Evolutionary conservation across 2,329 filamentous ascomycete genomes (phyloP).

Genomic region (Xylariaceae sp.): DNA sequence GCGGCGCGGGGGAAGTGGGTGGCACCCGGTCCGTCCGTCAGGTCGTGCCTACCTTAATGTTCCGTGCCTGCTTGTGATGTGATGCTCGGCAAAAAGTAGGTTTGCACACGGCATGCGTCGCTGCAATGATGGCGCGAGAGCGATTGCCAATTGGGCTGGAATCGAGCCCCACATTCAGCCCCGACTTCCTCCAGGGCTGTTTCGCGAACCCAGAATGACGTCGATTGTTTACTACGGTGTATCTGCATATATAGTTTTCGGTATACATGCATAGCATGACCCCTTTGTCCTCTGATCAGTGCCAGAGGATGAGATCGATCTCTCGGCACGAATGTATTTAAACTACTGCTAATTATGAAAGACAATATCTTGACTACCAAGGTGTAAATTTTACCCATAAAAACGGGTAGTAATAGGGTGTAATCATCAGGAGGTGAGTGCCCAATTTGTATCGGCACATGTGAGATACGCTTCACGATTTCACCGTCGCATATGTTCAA

Average conservation of each 20-base stretch:
- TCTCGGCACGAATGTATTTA: no score
- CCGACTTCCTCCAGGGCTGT: neutral
- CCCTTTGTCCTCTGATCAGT: neutral
- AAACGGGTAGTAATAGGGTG: no score
- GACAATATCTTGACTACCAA: no score
- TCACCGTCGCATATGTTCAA: no score
- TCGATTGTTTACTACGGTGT: neutral
- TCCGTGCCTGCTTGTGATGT: neutral
- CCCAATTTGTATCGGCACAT: no score
- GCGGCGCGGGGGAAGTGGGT: neutral
- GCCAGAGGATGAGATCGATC: neutral
- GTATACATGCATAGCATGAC: neutral
- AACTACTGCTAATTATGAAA: no score
- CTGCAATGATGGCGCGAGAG: neutral
- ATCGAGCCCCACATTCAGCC: neutral
- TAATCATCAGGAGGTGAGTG: no score
- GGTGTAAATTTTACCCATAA: no score
- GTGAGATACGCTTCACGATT: no score
- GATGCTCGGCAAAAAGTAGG: neutral
- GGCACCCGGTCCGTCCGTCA: neutral
- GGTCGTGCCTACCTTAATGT: neutral
- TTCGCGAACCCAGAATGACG: neutral
- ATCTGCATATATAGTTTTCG: neutral
- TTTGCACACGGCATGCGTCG: neutral
- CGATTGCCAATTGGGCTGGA: neutral